Evolutionary conservation across 2,329 filamentous ascomycete species (phyloP).

Genomic region (Escovopsis weberi): DNA sequence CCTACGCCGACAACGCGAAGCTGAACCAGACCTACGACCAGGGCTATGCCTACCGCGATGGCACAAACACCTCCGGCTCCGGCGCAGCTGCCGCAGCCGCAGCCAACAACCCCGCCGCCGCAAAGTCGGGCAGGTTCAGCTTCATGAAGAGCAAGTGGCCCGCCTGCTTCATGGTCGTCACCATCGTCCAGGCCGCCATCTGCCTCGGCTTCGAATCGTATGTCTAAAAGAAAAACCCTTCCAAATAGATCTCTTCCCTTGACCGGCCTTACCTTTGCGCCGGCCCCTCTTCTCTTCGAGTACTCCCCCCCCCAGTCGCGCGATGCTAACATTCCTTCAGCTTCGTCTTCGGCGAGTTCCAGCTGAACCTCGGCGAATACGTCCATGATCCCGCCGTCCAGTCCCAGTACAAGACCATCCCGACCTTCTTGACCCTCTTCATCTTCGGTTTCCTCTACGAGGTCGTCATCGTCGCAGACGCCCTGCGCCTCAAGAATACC

Average conservation of each 20-base stretch:
- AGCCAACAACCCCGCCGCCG: slow-evolving; percentile 17
- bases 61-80: slow-evolving; percentile 18
- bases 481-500: slow-evolving; percentile 86
- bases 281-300: not conserved
- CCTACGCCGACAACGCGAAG: slow-evolving; percentile 15
- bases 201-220: slow-evolving; percentile 80
- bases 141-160: slow-evolving; percentile 78
- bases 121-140: slow-evolving; percentile 37
- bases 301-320: not conserved
- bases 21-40: slow-evolving; percentile 19
- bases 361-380: slow-evolving; percentile 38
- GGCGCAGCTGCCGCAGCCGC: no score
- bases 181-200: slow-evolving; percentile 61
- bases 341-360: slow-evolving; percentile 83
- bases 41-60: slow-evolving; percentile 24
- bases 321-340: slow-evolving; percentile 28
- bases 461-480: slow-evolving; percentile 81
- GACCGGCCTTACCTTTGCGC: no score
- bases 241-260: no score
- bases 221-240: slow-evolving; percentile 21
- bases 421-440: slow-evolving; percentile 89
- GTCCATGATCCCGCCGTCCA: slow-evolving; percentile 24
- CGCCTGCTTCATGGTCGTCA: slow-evolving; percentile 65
- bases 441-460: slow-evolving; percentile 96
- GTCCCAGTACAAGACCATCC: slow-evolving; percentile 57